Base-by-base conservation (phyloP, 1,284 basidiomycete genomes). In the Hemileia vastatrix region DNA sequence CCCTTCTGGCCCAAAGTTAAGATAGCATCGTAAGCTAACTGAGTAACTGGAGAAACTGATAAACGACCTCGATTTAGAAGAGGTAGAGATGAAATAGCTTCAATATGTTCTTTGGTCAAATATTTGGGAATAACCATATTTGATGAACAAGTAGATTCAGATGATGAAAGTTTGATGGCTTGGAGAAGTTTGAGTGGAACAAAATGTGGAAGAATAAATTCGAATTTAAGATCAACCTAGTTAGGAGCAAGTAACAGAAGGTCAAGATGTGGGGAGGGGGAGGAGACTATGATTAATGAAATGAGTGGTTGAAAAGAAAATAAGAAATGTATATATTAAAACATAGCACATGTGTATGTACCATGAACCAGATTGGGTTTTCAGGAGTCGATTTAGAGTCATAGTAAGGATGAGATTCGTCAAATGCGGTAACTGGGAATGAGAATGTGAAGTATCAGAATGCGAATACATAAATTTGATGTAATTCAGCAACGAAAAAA, bases 281-380 rank as follows among this genome's bases (percentile, higher is more conserved):
- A 43, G n/a, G n/a, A 43, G n/a, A 43, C 8, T 8, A 43, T 8
- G 40, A 43, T 43, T n/a, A n/a, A 43, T n/a, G 40, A n/a, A n/a
- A n/a, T 43, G 40, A 43, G n/a, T 43, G 8, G 40, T 8, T 44
- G 32, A 64, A 64, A 44, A 65, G 3, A 36, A 31, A 32, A 2
- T 33, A 18, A 18, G 15, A 54, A 32, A 33, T 31, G 52, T 4
- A 11, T 31, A n/a, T 15, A 21, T 4, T 5, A 49, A 24, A 11
- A 51, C 23, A n/a, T 15, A n/a, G 13, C 19, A 24, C 2, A 23
- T 3, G 18, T 3, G 19, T 21, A 48, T 68, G 6, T 48, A 77
- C 77, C 71, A 96, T 94, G 79, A 81, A 94, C 94, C 94, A 97
- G 69, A 83, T 89, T 0, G 93, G 93, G 6, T 82, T 79, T 1